Base-by-base conservation (phyloP, 768 basidiomycete species). In the Mycena filopes region DNA sequence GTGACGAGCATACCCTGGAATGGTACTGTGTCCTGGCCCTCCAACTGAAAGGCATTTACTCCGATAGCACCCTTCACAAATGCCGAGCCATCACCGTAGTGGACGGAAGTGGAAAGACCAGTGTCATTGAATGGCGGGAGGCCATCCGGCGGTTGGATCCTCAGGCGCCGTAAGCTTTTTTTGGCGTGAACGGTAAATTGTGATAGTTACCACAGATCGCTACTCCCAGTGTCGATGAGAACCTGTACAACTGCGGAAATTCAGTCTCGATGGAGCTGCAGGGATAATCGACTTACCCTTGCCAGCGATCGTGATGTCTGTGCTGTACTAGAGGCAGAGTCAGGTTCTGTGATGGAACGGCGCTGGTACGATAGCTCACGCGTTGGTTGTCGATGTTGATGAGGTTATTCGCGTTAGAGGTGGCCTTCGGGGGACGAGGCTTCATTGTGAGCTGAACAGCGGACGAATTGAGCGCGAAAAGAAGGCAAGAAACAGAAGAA, bases 181-280 rank as follows among this genome's bases (percentile, higher is more conserved):
- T 47, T 29, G 18, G 1, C 10, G 48, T 3, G 8, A 20, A n/a
- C 8, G 10, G 3, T 15, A 16, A 1, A 28, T 47, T 28, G 18
- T 21, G 7, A 9, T 2, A 4, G 43, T 31, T 31, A 56, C 55
- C 55, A 56, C 15, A 56, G 28, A 33, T 56, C 55, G 29, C 29
- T 56, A 46, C 55, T 56, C n/a, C 55, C 55, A 10, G 55, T 56
- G 55, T 56, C 55, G 3, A 56, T 56, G n/a, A 56, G 55, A 7
- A 56, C 55, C 15, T 56, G 45, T 13, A 56, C 55, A n/a, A 56
- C 55, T 36, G 12, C 29, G 29, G 15, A 11, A 1, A 15, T n/a
- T n/a, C 11, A 36, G 9, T 36, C n/a, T 25, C 4, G 25, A 29
- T 7, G 15, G 26, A 11, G 29, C 12, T 9, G 7, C 29, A 20